These are phyloP conservation scores for Adenanthera pavonina DNA, from an alignment of 306 rosid genomes.

Conservation along the genomic window DNA sequence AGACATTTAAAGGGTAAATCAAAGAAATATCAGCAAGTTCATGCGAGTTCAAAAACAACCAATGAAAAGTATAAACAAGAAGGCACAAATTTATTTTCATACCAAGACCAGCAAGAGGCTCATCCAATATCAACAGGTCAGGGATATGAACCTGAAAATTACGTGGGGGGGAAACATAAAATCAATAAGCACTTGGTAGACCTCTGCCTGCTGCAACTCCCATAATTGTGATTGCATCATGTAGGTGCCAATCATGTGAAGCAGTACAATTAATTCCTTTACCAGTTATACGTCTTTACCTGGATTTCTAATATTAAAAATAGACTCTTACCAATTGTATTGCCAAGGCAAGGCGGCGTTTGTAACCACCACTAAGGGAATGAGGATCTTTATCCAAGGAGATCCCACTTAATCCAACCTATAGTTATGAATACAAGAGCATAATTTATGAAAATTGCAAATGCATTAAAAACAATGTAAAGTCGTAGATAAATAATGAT, in stretches of 20 bases:
- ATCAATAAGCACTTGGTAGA: slow-evolving; percentile 31
- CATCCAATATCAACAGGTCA: slow-evolving; percentile 89
- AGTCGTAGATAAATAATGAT: slow-evolving; percentile 10
- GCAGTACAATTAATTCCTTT: slow-evolving; percentile 15
- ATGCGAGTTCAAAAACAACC: slow-evolving; percentile 33
- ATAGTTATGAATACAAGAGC: slow-evolving; percentile 35
- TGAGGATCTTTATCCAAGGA: slow-evolving; percentile 88
- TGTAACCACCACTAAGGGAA: slow-evolving; percentile 97
- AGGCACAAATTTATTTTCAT: slow-evolving; percentile 42
- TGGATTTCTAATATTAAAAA: slow-evolving; percentile 8
- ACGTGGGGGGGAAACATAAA: slow-evolving; percentile 29
- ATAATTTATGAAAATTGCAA: slow-evolving; percentile 12
- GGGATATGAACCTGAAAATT: slow-evolving; percentile 84
- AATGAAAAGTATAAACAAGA: slow-evolving; percentile 30
- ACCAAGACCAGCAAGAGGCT: slow-evolving; percentile 98
- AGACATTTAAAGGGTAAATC: slow-evolving; percentile 11
- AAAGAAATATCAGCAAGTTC: slow-evolving; percentile 15
- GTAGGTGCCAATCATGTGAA: slow-evolving; percentile 36
- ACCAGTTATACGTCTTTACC: slow-evolving; percentile 16
- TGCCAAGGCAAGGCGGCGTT: slow-evolving; percentile 95
- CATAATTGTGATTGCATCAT: neutral
- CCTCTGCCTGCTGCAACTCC: slow-evolving; percentile 28
- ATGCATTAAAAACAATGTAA: slow-evolving; percentile 5
- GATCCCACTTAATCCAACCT: slow-evolving; percentile 92
- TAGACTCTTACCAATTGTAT: slow-evolving; percentile 74